A percentile compares a stretch with the other conserved stretches of the same genome.
Conservation (phyloP, 495 filamentous ascomycete species). For the Daldinia bambusicola region DNA sequence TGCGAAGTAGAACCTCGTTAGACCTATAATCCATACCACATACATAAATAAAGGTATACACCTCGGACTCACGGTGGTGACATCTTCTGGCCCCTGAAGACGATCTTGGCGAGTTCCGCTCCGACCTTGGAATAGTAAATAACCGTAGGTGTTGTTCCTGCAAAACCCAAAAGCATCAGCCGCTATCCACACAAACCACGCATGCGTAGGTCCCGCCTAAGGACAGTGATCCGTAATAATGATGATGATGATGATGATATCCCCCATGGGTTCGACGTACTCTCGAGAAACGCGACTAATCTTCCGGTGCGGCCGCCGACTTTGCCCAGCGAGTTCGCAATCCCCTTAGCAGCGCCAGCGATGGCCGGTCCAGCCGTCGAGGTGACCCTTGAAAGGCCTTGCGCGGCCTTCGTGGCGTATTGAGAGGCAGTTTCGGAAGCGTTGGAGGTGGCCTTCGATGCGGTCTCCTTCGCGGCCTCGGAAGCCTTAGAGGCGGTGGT, state of each 20-base stretch:
- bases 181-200: slow-evolving; percentile 26
- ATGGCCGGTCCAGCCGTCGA: slow-evolving; percentile 82
- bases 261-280: slow-evolving; percentile 66
- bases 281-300: slow-evolving; percentile 82
- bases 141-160: slow-evolving; percentile 85
- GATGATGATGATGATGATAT: background rate
- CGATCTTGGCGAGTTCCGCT: slow-evolving; percentile 84
- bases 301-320: slow-evolving; percentile 87
- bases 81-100: slow-evolving; percentile 92
- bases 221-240: background rate
- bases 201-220: slow-evolving; percentile 10
- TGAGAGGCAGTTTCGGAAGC: slow-evolving; percentile 68
- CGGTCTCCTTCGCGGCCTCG: slow-evolving; percentile 31
- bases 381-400: slow-evolving; percentile 86
- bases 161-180: slow-evolving; percentile 41
- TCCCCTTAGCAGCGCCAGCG: slow-evolving; percentile 71
- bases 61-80: slow-evolving; percentile 80
- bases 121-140: slow-evolving; percentile 92
- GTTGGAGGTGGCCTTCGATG: slow-evolving; percentile 1
- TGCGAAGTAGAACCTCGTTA: slow-evolving; percentile 54
- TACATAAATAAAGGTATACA: background rate
- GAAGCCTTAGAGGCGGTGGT: slow-evolving; percentile 49
- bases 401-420: slow-evolving; percentile 74
- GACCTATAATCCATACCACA: slow-evolving; percentile 18
- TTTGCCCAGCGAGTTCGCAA: slow-evolving; percentile 72